Base-by-base conservation (phyloP, 352 stramenopile species). In the Pythium oligandrum region DNA sequence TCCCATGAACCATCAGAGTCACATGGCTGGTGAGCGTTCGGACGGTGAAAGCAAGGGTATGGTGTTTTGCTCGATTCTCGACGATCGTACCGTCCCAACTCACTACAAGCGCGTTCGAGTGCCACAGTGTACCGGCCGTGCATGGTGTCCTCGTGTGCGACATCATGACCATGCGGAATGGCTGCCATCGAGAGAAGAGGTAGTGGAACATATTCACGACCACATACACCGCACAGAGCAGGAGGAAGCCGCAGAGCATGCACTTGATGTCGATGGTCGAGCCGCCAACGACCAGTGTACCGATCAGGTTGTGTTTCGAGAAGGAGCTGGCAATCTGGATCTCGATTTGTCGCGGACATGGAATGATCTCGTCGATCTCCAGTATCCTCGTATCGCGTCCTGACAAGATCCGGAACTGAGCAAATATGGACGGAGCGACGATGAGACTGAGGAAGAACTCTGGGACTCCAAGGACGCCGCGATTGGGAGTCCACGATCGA, bases 251-350 rank as follows among this genome's bases (percentile, higher is more conserved):
- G 30, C 46, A 48, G n/a, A 55, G 17, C 4, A 61, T 9, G 34
- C 54, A 61, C 44, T 61, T 40, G 3, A 48, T 10, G 40, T 61
- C 54, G 8, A 61, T 32, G 9, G 54, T 50, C 8, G 54, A 61
- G 32, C 55, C 55, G 40, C 17, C 17, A 26, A 26, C 17, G 17
- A 26, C 17, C 17, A 26, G 17, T 26, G 17, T 26, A 26, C 17
- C 17, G 17, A 26, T 26, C 17, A 26, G 17, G 17, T 26, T 26
- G 17, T 26, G 17, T 26, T 26, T 26, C 17, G 17, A 26, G 17
- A 26, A 26, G 17, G 17, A 26, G 17, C 17, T 26, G 17, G 17
- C 17, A 26, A 26, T 26, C 17, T 26, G 17, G 17, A 26, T 26
- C 17, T 26, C 17, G 17, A 26, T 26, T 26, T 26, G 17, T 26